These are phyloP conservation scores for Vigna nakashimae DNA, from an alignment of 306 rosid genomes.

Conservation along the genomic window DNA sequence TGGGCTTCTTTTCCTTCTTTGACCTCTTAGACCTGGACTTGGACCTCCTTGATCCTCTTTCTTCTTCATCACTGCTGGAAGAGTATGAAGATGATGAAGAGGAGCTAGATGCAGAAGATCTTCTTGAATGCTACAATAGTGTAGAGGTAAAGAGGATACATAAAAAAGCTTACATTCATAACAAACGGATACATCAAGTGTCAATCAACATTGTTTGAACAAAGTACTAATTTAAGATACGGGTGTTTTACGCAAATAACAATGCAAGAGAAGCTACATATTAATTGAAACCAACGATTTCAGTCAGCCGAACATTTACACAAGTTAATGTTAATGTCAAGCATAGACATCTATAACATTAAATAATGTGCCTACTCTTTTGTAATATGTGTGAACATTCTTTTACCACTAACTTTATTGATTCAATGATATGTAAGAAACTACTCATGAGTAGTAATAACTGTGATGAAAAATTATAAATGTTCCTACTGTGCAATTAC, in stretches of 20 bases:
- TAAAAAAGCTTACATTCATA: neutral
- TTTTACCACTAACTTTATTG: too few relatives aligned
- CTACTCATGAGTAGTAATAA: too few relatives aligned
- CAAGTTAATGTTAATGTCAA: too few relatives aligned
- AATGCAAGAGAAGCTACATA: constrained; percentile 8
- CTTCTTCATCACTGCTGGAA: constrained; percentile 76
- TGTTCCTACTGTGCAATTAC: too few relatives aligned
- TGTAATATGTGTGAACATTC: too few relatives aligned
- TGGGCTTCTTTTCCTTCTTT: constrained; percentile 84
- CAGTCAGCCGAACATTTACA: neutral
- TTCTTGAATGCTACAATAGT: constrained; percentile 78
- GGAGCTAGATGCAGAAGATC: constrained; percentile 77
- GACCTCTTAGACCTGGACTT: constrained; percentile 85
- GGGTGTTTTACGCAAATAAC: constrained; percentile 27
- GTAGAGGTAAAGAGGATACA: constrained; percentile 30
- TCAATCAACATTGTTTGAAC: constrained; percentile 5
- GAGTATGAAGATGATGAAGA: constrained; percentile 70
- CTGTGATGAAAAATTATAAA: too few relatives aligned
- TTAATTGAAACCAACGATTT: constrained; percentile 1
- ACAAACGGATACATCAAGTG: constrained; percentile 14
- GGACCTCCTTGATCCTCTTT: constrained; percentile 76
- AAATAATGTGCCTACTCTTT: too few relatives aligned
- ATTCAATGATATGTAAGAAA: too few relatives aligned
- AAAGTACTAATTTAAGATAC: neutral
- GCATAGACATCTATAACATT: too few relatives aligned